Percentiles rank a stretch among this genome's conserved stretches.
phyloP scores from a whole-genome alignment of 176 grass and related monocot genomes.

The Carex myosuroides region DNA sequence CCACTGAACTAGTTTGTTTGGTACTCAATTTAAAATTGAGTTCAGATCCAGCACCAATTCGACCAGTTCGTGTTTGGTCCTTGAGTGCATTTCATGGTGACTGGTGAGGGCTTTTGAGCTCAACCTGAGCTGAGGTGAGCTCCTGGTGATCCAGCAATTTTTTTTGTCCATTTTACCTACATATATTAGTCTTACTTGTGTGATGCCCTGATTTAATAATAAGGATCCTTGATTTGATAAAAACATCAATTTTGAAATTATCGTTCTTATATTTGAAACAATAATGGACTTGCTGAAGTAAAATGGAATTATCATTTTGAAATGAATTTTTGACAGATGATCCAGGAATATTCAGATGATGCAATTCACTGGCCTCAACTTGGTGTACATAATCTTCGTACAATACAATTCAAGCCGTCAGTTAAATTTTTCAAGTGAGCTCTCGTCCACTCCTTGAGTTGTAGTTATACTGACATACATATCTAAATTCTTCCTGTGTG shows the following conservation, averaged over 20 bases:
- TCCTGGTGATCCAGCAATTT: neutral
- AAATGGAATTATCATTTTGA: neutral
- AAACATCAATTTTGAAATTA: neutral
- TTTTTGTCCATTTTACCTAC: neutral
- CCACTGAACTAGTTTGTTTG: neutral
- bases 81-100: neutral
- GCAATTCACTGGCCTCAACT: conserved; percentile 65
- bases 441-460: conserved; percentile 58
- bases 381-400: conserved; percentile 83
- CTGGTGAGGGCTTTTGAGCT: too few species aligned
- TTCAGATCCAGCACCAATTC: conserved; percentile 52
- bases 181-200: neutral
- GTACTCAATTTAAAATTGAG: conserved; percentile 36
- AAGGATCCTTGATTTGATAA: neutral
- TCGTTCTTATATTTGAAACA: conserved; percentile 15
- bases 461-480: conserved; percentile 42
- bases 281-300: neutral
- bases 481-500: too few species aligned
- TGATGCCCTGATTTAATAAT: neutral
- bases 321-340: too few species aligned
- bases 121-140: too few species aligned
- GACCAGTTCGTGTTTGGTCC: conserved; percentile 45
- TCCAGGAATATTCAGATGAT: too few species aligned
- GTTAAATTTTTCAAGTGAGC: conserved; percentile 89
- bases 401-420: conserved; percentile 60